phyloP scores from a whole-genome alignment of 805 yeast genomes.

The Sporopachydermia lactativora region DNA sequence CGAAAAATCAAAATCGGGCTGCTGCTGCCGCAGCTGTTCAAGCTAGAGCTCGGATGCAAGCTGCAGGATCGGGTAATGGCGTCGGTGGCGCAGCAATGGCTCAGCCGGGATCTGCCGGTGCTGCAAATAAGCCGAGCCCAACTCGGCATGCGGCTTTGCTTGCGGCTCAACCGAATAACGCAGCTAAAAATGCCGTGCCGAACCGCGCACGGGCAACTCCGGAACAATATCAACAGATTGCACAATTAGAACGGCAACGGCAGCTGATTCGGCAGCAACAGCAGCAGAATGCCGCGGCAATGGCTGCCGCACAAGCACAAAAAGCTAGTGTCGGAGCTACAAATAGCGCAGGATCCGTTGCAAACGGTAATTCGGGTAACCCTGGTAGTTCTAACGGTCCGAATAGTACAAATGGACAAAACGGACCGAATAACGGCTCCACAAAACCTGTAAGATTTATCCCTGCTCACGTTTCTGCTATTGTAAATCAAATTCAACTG shows the following conservation, averaged over 20 bases:
- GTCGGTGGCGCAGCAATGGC: not conserved
- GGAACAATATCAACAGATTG: conserved; percentile 15
- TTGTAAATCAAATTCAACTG: conserved; percentile 48
- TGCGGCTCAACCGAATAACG: too few species aligned
- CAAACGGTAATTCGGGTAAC: too few species aligned
- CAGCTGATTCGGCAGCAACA: conserved; percentile 10
- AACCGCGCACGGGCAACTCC: conserved; percentile 6
- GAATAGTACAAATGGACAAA: too few species aligned
- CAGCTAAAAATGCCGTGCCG: not conserved
- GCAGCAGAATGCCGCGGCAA: conserved; percentile 6
- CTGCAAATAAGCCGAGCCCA: too few species aligned
- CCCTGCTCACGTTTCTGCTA: conserved; percentile 51
- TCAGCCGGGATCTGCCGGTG: too few species aligned
- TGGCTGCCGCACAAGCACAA: not conserved
- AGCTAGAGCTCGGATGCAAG: conserved; percentile 4
- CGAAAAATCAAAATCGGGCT: conserved; percentile 13
- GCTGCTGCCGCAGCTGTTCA: conserved; percentile 14
- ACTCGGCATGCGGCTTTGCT: too few species aligned
- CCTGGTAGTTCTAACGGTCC: not conserved
- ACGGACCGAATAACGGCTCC: not conserved
- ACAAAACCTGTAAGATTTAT: conserved; percentile 22
- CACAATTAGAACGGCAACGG: conserved; percentile 15
- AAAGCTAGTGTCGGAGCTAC: conserved; percentile 1
- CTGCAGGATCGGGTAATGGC: conserved; percentile 3
- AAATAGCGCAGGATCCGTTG: conserved; percentile 17